Conservation (phyloP, 805 yeast genomes). For the Priceomyces medius region DNA sequence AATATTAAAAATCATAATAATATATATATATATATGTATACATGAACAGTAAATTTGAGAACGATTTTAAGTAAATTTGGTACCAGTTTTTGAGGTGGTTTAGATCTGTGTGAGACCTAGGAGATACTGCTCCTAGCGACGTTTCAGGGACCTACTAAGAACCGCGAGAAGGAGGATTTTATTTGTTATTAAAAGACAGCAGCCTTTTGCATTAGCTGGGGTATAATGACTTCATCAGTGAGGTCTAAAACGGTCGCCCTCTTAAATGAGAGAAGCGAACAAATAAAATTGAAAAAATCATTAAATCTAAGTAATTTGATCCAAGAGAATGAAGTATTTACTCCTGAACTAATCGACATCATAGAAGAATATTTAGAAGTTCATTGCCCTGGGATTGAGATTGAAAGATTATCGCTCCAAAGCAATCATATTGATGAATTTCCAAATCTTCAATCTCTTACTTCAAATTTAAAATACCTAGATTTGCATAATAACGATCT, state of each 20-base stretch:
- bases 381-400: conserved; percentile 25
- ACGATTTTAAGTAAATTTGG: neutral
- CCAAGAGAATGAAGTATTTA: conserved; percentile 6
- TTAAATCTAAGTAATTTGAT: conserved; percentile 18
- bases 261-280: conserved; percentile 25
- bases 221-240: conserved; percentile 1
- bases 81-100: neutral
- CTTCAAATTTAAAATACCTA: conserved; percentile 50
- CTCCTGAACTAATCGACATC: conserved; percentile 22
- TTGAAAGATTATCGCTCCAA: conserved; percentile 55
- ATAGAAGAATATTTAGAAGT: conserved; percentile 21
- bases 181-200: too few relatives aligned
- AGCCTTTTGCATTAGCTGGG: neutral
- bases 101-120: too few relatives aligned
- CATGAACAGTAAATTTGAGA: neutral
- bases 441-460: conserved; percentile 49
- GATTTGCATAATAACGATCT: conserved; percentile 66
- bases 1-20: too few relatives aligned
- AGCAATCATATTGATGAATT: conserved; percentile 47
- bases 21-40: too few relatives aligned
- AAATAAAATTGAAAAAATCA: conserved; percentile 16
- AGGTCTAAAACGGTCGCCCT: conserved; percentile 13
- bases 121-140: too few relatives aligned
- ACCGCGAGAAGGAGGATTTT: too few relatives aligned
- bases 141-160: too few relatives aligned